Evolutionary conservation across 805 yeast species (phyloP).

Genomic region (Torulaspora maleeae): DNA sequence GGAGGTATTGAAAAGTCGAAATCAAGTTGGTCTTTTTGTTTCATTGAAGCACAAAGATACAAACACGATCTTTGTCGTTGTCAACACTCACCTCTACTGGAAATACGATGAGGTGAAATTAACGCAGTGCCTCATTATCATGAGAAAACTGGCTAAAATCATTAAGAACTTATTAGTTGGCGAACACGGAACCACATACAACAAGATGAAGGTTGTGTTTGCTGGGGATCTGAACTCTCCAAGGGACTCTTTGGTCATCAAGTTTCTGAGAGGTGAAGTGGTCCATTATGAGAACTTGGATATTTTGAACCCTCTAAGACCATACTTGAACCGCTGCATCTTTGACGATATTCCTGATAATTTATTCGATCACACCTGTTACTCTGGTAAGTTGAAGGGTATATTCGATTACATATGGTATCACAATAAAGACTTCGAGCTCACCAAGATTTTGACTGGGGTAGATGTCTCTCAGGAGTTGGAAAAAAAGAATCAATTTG

Average conservation of each 20-base stretch:
- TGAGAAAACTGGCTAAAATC: conserved; percentile 32
- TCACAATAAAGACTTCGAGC: conserved; percentile 38
- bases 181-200: conserved; percentile 21
- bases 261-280: conserved; percentile 38
- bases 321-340: conserved; percentile 32
- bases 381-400: conserved; percentile 46
- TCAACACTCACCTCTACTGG: conserved; percentile 65
- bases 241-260: conserved; percentile 46
- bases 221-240: conserved; percentile 56
- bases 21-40: conserved; percentile 54
- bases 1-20: conserved; percentile 41
- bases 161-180: conserved; percentile 26
- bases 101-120: conserved; percentile 51
- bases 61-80: conserved; percentile 40
- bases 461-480: conserved; percentile 31
- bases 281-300: conserved; percentile 30
- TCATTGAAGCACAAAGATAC: conserved; percentile 44
- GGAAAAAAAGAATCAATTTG: conserved; percentile 24
- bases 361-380: conserved; percentile 41
- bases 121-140: conserved; percentile 47
- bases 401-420: conserved; percentile 59
- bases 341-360: conserved; percentile 32
- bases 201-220: conserved; percentile 40
- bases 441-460: conserved; percentile 50
- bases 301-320: conserved; percentile 31